Base-by-base conservation (phyloP, 345 rosid genomes). In the Gossypium sturtianum region DNA sequence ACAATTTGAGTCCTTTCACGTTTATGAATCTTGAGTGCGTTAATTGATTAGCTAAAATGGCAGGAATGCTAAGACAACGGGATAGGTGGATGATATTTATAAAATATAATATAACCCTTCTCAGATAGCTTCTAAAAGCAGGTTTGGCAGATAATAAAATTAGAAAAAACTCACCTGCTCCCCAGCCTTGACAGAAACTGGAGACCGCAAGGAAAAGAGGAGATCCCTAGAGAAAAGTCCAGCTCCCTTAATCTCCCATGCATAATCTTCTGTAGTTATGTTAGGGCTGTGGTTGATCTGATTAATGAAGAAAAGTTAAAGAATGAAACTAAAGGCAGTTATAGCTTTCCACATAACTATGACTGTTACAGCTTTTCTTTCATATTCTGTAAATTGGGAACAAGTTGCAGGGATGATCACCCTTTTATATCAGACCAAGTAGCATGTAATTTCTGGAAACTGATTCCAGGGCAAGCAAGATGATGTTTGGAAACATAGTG, bases 171-270 rank as follows among this genome's bases (percentile, higher is more conserved):
- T 83, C 74, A 92, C 98, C 97, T 92, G 97, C 80, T 87, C 89
- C 67, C 97, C 98, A 38, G 97, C 95, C 82, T 89, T 89, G 72
- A 92, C 93, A 71, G 87, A 78, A 69, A 88, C 74, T 16, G 98
- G 97, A 15, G 95, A 76, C 52, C 95, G 83, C 80, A 92, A 82
- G 69, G 98, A 92, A 85, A 94, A 94, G 52, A 88, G 76, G 82
- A 90, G 89, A 70, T 94, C 97, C 80, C 90, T 84, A 38, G 98
- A 92, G 84, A 94, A 94, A 72, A 92, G 81, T 25, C 97, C 97
- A 66, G 86, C 95, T 77, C 97, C 98, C 91, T 92, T 94, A 76
- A 94, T 94, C 87, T 94, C 98, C 71, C 87, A 94, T 59, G 93
- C 91, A 79, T 84, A 79, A 74, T 94, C 97, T 87, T 91, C 95